These are phyloP conservation scores for Daldinia bambusicola DNA, from an alignment of 495 filamentous ascomycete species.

Conservation along the genomic window DNA sequence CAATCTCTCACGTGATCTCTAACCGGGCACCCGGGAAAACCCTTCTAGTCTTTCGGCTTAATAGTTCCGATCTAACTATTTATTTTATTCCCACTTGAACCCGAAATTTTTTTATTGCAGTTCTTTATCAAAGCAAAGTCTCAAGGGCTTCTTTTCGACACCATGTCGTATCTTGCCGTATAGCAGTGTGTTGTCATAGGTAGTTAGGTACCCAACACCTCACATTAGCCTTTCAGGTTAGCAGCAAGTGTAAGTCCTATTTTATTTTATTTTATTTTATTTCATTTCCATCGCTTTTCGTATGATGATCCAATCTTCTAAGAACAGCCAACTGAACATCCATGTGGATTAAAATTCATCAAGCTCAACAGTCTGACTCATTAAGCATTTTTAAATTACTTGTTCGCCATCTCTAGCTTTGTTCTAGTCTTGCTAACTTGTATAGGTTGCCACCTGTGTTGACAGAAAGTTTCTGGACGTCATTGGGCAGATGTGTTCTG, in stretches of 20 bases:
- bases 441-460: conserved; percentile 12
- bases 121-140: conserved; percentile 9
- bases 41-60: conserved; percentile 21
- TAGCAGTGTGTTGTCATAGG: background rate
- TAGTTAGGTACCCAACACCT: no score
- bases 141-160: conserved; percentile 14
- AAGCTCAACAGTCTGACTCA: conserved; percentile 71
- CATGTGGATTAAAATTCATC: conserved; percentile 65
- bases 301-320: conserved; percentile 66
- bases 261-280: background rate
- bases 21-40: conserved; percentile 28
- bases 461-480: background rate
- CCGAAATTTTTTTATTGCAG: conserved; percentile 16
- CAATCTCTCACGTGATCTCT: conserved; percentile 22
- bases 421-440: conserved; percentile 26
- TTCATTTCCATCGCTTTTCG: background rate
- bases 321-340: conserved; percentile 68
- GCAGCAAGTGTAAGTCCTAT: conserved; percentile 32
- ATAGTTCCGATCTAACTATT: background rate
- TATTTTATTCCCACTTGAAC: conserved; percentile 2
- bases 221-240: background rate
- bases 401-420: conserved; percentile 2
- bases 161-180: conserved; percentile 11
- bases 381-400: conserved; percentile 6
- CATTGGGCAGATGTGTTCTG: no score